These are phyloP conservation scores for Trichoderma citrinoviride DNA, from an alignment of 2,329 filamentous ascomycete species.

Conservation along the genomic window DNA sequence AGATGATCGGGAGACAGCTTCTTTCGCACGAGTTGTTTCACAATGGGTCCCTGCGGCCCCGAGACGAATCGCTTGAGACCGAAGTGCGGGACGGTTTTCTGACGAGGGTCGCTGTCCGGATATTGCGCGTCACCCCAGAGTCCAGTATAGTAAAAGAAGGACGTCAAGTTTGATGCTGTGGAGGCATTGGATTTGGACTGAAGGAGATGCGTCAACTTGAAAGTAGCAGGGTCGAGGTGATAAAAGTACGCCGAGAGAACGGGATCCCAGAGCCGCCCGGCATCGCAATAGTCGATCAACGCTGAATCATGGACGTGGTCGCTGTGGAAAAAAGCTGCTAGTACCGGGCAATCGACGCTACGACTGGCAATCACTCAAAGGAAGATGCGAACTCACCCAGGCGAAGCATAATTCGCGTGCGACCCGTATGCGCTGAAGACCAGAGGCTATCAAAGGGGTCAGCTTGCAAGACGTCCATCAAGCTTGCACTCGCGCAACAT, in stretches of 20 bases:
- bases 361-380: not conserved
- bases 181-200: not conserved
- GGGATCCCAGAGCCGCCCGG: conserved; percentile 2
- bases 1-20: not conserved
- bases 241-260: conserved; percentile 10
- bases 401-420: conserved; percentile 3
- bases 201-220: not conserved
- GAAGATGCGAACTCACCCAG: not conserved
- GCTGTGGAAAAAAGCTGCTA: not conserved
- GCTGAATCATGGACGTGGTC: not conserved
- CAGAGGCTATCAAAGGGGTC: not conserved
- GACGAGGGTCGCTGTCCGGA: not conserved
- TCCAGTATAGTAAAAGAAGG: conserved; percentile 8
- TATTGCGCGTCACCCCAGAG: conserved; percentile 7
- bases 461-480: not conserved
- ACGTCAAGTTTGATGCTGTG: not conserved
- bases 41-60: not conserved
- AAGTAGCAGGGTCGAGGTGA: not conserved
- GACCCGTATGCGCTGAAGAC: conserved; percentile 7
- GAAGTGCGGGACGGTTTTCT: conserved; percentile 2
- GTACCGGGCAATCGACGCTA: not conserved
- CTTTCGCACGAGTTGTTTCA: conserved; percentile 1
- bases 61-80: not conserved
- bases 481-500: not conserved
- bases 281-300: conserved; percentile 2